These are phyloP conservation scores for Globisporangium alternatum DNA, from an alignment of 352 stramenopile genomes.

Conservation along the genomic window DNA sequence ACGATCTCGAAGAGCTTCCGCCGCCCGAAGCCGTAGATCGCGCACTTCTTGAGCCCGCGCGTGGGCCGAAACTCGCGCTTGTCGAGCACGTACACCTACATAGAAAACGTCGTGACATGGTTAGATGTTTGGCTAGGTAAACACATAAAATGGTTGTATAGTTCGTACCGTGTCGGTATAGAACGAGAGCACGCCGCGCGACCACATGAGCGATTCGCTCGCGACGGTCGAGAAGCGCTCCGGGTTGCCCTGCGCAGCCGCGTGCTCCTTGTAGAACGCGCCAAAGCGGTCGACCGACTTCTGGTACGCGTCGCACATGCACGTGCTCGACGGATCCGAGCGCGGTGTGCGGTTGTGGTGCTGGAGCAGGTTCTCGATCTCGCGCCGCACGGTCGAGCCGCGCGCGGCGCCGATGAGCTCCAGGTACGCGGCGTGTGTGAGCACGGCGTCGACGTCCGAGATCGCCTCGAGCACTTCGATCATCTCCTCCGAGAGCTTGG, in stretches of 20 bases:
- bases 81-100: slow-evolving; percentile 68
- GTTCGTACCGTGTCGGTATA: slow-evolving; percentile 65
- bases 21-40: slow-evolving; percentile 73
- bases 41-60: slow-evolving; percentile 64
- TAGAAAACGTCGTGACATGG: background rate
- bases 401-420: slow-evolving; percentile 54
- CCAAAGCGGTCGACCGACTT: slow-evolving; percentile 68
- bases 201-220: slow-evolving; percentile 76
- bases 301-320: slow-evolving; percentile 72
- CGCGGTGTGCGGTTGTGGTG: slow-evolving; percentile 36
- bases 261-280: slow-evolving; percentile 59
- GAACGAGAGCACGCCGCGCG: slow-evolving; percentile 67
- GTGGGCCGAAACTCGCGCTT: slow-evolving; percentile 72
- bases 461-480: slow-evolving; percentile 69
- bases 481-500: slow-evolving; percentile 66
- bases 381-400: slow-evolving; percentile 45
- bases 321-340: slow-evolving; percentile 32
- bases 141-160: too few relatives aligned
- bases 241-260: slow-evolving; percentile 25
- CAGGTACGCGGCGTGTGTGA: slow-evolving; percentile 56
- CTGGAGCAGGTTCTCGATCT: slow-evolving; percentile 56
- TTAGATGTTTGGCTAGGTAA: background rate
- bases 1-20: slow-evolving; percentile 78
- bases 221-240: slow-evolving; percentile 63
- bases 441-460: slow-evolving; percentile 65